Percentiles rank a stretch among this genome's conserved stretches.
These are phyloP conservation scores for Paraphysoderma sedebokerense DNA, from an alignment of 371 early-diverging fungal genomes.

Conservation along the genomic window DNA sequence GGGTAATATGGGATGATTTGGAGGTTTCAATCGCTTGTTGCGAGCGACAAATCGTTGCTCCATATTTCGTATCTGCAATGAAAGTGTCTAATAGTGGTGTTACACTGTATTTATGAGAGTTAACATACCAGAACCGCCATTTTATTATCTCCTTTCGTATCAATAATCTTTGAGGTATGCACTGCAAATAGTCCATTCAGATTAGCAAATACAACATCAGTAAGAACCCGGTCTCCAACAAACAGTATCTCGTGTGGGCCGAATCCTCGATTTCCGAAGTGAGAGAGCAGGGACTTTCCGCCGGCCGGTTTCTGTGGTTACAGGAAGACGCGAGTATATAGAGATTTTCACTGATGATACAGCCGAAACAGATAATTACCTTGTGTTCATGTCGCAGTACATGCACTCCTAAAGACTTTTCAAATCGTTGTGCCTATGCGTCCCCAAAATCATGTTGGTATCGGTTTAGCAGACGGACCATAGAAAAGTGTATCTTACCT, in stretches of 20 bases:
- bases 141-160: slow-evolving; percentile 58
- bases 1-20: too few species aligned
- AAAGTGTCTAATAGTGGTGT: too few species aligned
- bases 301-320: slow-evolving; percentile 64
- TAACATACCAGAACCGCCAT: slow-evolving; percentile 39
- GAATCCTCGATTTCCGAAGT: slow-evolving; percentile 10
- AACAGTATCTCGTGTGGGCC: slow-evolving; percentile 37
- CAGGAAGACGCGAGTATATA: slow-evolving; percentile 32
- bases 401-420: slow-evolving; percentile 5
- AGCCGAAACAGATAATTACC: slow-evolving; percentile 4
- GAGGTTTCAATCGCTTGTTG: too few species aligned
- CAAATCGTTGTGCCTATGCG: slow-evolving; percentile 11
- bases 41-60: too few species aligned
- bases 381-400: slow-evolving; percentile 20
- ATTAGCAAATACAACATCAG: slow-evolving; percentile 77
- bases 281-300: slow-evolving; percentile 29
- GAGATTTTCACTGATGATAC: slow-evolving; percentile 15
- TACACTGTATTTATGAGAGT: too few species aligned
- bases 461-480: background rate
- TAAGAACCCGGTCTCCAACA: slow-evolving; percentile 76
- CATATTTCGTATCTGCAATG: too few species aligned
- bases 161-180: slow-evolving; percentile 46
- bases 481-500: slow-evolving; percentile 17
- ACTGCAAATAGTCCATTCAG: slow-evolving; percentile 51
- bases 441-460: slow-evolving; percentile 6